These are phyloP conservation scores for Cajanus cajan DNA, from an alignment of 306 rosid species.

Conservation along the genomic window DNA sequence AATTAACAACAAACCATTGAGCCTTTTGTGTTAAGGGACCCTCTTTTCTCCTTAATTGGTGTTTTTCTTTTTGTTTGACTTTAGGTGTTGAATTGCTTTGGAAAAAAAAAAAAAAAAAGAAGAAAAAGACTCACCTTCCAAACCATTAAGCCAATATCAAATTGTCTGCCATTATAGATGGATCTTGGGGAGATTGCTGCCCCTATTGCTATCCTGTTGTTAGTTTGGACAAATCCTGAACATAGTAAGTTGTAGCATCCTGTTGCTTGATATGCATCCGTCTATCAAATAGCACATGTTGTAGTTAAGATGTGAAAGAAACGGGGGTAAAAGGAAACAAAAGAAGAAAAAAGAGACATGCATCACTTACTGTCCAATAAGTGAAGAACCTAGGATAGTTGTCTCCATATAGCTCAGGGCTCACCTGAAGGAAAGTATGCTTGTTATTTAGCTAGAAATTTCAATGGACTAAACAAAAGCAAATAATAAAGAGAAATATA, in stretches of 20 bases:
- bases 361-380: constrained; percentile 90
- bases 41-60: constrained; percentile 29
- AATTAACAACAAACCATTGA: constrained; percentile 15
- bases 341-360: not conserved
- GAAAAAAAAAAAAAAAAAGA: not conserved
- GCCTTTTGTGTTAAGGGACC: not conserved
- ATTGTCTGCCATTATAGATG: constrained; percentile 68
- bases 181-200: constrained; percentile 99
- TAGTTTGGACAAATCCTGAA: constrained; percentile 96
- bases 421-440: constrained; percentile 56
- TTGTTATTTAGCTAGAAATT: not conserved
- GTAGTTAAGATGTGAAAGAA: not conserved
- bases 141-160: constrained; percentile 93
- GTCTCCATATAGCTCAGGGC: constrained; percentile 97
- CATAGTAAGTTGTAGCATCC: constrained; percentile 97
- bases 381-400: constrained; percentile 93
- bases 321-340: not conserved
- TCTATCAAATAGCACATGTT: constrained; percentile 42
- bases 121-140: constrained; percentile 72
- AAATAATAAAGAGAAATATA: constrained; percentile 1
- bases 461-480: not conserved
- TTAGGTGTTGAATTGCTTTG: not conserved
- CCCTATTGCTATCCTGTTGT: constrained; percentile 91
- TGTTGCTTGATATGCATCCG: constrained; percentile 96
- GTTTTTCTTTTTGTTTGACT: constrained; percentile 12